phyloP scores from a whole-genome alignment of 495 filamentous ascomycete genomes.

The Aspergillus nanangensis region DNA sequence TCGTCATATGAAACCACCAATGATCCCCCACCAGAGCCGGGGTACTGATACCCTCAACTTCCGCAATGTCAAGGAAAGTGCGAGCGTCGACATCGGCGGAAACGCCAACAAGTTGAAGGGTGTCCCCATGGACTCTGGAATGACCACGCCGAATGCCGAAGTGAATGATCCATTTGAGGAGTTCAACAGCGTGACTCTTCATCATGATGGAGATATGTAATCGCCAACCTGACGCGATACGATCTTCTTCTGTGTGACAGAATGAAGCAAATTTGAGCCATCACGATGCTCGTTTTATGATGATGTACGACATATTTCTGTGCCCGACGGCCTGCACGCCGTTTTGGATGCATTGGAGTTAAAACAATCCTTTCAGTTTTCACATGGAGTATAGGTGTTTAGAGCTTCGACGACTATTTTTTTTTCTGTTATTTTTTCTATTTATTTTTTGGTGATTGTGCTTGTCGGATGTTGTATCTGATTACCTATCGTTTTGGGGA shows the following conservation, averaged over 20 bases:
- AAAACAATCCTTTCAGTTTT: conserved; percentile 16
- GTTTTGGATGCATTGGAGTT: too few relatives aligned
- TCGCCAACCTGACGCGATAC: not conserved
- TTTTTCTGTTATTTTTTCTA: conserved; percentile 15
- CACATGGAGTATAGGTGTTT: conserved; percentile 26
- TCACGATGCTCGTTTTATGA: conserved; percentile 36
- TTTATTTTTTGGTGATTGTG: conserved; percentile 8
- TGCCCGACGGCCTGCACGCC: conserved; percentile 18
- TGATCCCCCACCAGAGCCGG: conserved; percentile 88
- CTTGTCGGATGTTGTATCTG: conserved; percentile 13
- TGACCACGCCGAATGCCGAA: conserved; percentile 81
- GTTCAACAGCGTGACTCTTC: conserved; percentile 96
- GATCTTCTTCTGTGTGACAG: not conserved
- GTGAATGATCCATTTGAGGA: conserved; percentile 94
- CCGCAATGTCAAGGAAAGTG: conserved; percentile 94
- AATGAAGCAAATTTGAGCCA: too few relatives aligned
- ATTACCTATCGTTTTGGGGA: conserved; percentile 7
- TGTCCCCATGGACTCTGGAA: conserved; percentile 77
- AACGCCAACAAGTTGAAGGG: conserved; percentile 60
- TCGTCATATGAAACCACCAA: conserved; percentile 97
- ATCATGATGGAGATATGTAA: conserved; percentile 80
- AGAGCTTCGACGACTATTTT: conserved; percentile 14
- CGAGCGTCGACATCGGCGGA: conserved; percentile 85
- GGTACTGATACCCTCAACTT: conserved; percentile 95
- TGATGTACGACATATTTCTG: conserved; percentile 37